A percentile compares a stretch with the other conserved stretches of the same genome.
These are phyloP conservation scores for Zizania palustris DNA, from an alignment of 202 grass and related monocot genomes.

Conservation along the genomic window DNA sequence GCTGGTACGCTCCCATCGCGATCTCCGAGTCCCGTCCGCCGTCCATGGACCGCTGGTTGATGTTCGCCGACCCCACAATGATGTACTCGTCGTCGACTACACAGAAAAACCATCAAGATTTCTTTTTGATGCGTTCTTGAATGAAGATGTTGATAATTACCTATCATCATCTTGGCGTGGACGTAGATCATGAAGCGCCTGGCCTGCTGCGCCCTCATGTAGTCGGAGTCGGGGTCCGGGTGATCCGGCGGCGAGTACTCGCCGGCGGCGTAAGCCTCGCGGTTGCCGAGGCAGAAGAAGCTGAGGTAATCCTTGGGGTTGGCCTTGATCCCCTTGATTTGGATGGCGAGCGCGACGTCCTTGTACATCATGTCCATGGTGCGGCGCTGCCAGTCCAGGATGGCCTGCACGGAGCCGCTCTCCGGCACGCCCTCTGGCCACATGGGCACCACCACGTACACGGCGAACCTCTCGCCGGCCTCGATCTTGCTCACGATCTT, in stretches of 20 bases:
- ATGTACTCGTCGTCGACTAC: slow-evolving; percentile 90
- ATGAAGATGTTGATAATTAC: slow-evolving; percentile 27
- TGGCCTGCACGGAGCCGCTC: slow-evolving; percentile 85
- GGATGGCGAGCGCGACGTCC: slow-evolving; percentile 57
- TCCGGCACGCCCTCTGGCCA: slow-evolving; percentile 92
- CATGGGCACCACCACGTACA: slow-evolving; percentile 81
- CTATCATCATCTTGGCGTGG: slow-evolving; percentile 95
- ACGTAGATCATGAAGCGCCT: slow-evolving; percentile 97
- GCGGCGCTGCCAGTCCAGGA: slow-evolving; percentile 78
- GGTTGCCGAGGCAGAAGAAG: slow-evolving; percentile 94
- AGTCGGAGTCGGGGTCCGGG: slow-evolving; percentile 63
- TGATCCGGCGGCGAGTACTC: slow-evolving; percentile 58
- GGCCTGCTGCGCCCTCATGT: slow-evolving; percentile 58
- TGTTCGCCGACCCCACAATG: slow-evolving; percentile 86
- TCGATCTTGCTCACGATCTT: slow-evolving; percentile 78
- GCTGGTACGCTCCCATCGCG: slow-evolving; percentile 78
- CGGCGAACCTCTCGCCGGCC: slow-evolving; percentile 64
- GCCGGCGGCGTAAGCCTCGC: slow-evolving; percentile 39
- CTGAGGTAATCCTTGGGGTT: slow-evolving; percentile 70
- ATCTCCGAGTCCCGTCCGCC: slow-evolving; percentile 81
- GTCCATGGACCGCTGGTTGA: slow-evolving; percentile 88
- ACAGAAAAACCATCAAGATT: not conserved
- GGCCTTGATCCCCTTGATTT: slow-evolving; percentile 49
- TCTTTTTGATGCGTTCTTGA: not conserved
- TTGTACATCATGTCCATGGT: slow-evolving; percentile 96